A percentile compares a stretch with the other conserved stretches of the same genome.
These are phyloP conservation scores for Sphagnurus paluster DNA, from an alignment of 1,284 basidiomycete species.

Conservation along the genomic window DNA sequence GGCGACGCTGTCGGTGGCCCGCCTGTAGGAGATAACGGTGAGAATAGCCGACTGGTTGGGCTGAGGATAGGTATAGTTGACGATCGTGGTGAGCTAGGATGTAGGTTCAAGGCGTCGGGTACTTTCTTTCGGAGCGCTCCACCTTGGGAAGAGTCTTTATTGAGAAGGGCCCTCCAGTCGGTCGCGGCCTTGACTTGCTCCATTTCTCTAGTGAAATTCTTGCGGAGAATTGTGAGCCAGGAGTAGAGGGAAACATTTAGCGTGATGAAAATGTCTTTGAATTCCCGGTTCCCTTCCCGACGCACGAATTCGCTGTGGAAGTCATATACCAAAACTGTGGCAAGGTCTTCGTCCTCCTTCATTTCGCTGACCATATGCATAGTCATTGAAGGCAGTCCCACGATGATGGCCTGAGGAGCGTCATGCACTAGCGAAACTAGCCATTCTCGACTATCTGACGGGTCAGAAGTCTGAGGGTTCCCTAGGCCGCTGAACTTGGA, in stretches of 20 bases:
- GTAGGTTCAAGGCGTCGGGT: conserved; percentile 29
- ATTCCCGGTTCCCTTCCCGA: conserved; percentile 49
- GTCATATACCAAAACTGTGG: conserved; percentile 57
- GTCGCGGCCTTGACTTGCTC: conserved; percentile 63
- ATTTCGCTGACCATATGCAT: conserved; percentile 78
- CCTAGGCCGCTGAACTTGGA: conserved; percentile 66
- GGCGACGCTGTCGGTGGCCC: conserved; percentile 18
- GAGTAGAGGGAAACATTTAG: conserved; percentile 79
- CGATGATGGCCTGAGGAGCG: conserved; percentile 68
- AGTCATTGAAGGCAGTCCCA: conserved; percentile 75
- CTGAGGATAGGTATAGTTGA: conserved; percentile 24
- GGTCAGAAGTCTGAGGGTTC: conserved; percentile 41
- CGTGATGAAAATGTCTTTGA: conserved; percentile 78
- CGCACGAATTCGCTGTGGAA: conserved; percentile 72
- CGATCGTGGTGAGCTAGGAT: conserved; percentile 22
- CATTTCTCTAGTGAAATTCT: conserved; percentile 73
- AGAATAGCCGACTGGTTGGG: conserved; percentile 11
- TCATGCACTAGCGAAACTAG: conserved; percentile 53
- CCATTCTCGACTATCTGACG: conserved; percentile 52
- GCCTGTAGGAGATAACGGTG: conserved; percentile 23
- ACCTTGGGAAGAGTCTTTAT: conserved; percentile 28
- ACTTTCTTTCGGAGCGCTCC: conserved; percentile 27
- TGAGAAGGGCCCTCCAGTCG: conserved; percentile 47
- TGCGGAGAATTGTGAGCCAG: conserved; percentile 75
- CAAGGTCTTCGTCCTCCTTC: conserved; percentile 34